A percentile compares a stretch with the other conserved stretches of the same genome.
Evolutionary conservation across 164 flowering plant genomes (phyloP).

Genomic region (Vitis rupestris): DNA sequence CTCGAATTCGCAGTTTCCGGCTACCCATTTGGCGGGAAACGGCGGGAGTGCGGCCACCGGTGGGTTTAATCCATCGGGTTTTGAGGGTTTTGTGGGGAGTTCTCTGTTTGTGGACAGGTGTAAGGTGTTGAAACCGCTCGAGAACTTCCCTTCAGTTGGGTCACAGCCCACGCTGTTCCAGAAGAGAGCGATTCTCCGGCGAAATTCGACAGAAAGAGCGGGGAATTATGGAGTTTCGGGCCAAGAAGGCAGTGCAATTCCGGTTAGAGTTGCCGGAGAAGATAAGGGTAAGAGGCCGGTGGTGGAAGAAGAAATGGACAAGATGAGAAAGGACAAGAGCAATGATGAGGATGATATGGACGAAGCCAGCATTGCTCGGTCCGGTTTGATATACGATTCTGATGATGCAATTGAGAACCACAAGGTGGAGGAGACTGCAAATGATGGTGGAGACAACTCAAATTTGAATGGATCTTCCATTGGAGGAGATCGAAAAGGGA

Average conservation of each 20-base stretch:
- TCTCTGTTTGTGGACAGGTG: conserved; percentile 22
- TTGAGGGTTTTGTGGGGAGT: conserved; percentile 23
- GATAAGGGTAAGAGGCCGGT: conserved; percentile 13
- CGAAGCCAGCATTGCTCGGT: conserved; percentile 56
- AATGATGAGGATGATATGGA: conserved; percentile 46
- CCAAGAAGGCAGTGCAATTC: conserved; percentile 6
- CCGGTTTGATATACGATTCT: conserved; percentile 76
- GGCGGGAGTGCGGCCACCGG: background rate
- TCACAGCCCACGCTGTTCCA: conserved; percentile 42
- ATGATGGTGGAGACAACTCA: conserved; percentile 46
- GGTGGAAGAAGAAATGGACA: conserved; percentile 26
- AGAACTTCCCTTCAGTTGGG: conserved; percentile 29
- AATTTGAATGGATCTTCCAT: conserved; percentile 56
- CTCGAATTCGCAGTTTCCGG: conserved; percentile 9
- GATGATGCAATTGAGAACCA: conserved; percentile 39
- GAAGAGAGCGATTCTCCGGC: conserved; percentile 34
- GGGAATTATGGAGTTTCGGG: conserved; percentile 23
- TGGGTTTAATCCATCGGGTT: conserved; percentile 11
- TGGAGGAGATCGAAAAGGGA: conserved; percentile 79
- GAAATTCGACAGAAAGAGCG: conserved; percentile 9
- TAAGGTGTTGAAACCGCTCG: conserved; percentile 34
- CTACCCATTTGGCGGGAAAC: background rate
- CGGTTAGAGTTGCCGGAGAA: conserved; percentile 11
- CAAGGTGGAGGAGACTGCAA: conserved; percentile 28
- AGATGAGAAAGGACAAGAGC: conserved; percentile 29